phyloP scores from a whole-genome alignment of 805 yeast species.

The Nakazawaea ambrosiae region DNA sequence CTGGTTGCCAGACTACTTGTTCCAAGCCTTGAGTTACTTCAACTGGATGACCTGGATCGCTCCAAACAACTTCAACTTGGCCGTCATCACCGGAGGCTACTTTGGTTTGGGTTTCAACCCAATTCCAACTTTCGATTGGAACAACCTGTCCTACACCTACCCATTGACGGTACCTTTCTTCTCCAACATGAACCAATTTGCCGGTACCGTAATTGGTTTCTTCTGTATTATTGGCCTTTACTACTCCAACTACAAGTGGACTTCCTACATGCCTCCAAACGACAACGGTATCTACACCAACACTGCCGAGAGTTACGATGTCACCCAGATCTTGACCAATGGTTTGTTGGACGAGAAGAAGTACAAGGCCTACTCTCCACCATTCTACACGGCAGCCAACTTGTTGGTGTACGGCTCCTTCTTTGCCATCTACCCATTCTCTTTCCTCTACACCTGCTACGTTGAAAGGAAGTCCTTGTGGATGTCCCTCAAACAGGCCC shows the following conservation, averaged over 20 bases:
- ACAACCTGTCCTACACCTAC: conserved; percentile 15
- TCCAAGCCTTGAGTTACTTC: conserved; percentile 33
- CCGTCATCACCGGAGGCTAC: conserved; percentile 37
- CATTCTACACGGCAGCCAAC: conserved; percentile 59
- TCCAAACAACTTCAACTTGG: conserved; percentile 41
- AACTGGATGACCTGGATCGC: conserved; percentile 56
- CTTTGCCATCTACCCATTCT: conserved; percentile 50
- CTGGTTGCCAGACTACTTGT: conserved; percentile 40
- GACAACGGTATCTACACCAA: conserved; percentile 46
- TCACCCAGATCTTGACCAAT: conserved; percentile 36
- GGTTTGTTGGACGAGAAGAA: conserved; percentile 37
- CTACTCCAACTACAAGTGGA: conserved; percentile 34
- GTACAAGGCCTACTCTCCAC: conserved; percentile 52
- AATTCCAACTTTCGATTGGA: conserved; percentile 48
- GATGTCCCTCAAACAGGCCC: conserved; percentile 29
- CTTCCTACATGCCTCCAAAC: conserved; percentile 33
- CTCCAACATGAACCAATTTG: conserved; percentile 22
- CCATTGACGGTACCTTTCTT: conserved; percentile 40
- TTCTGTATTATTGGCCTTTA: conserved; percentile 27
- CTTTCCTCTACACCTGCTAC: conserved; percentile 39
- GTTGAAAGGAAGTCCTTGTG: conserved; percentile 39
- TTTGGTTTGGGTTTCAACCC: conserved; percentile 49
- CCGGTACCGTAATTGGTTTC: conserved; percentile 27
- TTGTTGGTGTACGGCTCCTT: conserved; percentile 51
- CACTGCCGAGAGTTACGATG: conserved; percentile 39